Evolutionary conservation across 2,329 filamentous ascomycete species (phyloP).

Genomic region (Fusarium continuum): DNA sequence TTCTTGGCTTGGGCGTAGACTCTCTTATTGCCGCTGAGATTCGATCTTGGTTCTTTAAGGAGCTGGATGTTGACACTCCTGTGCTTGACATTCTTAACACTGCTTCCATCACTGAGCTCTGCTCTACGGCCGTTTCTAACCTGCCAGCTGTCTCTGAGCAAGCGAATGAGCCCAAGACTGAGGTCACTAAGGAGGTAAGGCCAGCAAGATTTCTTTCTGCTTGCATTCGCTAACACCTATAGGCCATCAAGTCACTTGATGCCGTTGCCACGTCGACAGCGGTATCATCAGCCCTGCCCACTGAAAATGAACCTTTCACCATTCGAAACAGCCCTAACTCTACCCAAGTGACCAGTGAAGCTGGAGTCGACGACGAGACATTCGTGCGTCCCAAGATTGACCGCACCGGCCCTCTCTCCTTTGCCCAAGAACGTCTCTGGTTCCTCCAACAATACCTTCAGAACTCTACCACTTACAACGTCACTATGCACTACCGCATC

Average conservation of each 20-base stretch:
- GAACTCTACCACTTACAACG: background rate
- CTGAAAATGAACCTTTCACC: background rate
- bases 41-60: slow-evolving; percentile 60
- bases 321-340: background rate
- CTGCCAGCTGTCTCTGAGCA: background rate
- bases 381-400: background rate
- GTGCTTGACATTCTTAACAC: slow-evolving; percentile 51
- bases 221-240: background rate
- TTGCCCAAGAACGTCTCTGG: slow-evolving; percentile 12
- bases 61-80: slow-evolving; percentile 54
- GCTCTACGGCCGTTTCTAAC: background rate
- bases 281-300: background rate
- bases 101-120: slow-evolving; percentile 8
- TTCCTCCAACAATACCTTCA: slow-evolving; percentile 7
- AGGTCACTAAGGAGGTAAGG: slow-evolving; percentile 4
- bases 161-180: background rate
- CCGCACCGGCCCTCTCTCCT: background rate
- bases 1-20: slow-evolving; percentile 43
- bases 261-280: background rate
- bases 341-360: background rate
- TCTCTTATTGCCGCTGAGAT: slow-evolving; percentile 50
- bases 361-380: background rate
- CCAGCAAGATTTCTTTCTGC: background rate
- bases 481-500: slow-evolving; percentile 1
- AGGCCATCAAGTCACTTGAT: background rate